Base-by-base conservation (phyloP, 352 stramenopile genomes). In the Phytophthora multivora region DNA sequence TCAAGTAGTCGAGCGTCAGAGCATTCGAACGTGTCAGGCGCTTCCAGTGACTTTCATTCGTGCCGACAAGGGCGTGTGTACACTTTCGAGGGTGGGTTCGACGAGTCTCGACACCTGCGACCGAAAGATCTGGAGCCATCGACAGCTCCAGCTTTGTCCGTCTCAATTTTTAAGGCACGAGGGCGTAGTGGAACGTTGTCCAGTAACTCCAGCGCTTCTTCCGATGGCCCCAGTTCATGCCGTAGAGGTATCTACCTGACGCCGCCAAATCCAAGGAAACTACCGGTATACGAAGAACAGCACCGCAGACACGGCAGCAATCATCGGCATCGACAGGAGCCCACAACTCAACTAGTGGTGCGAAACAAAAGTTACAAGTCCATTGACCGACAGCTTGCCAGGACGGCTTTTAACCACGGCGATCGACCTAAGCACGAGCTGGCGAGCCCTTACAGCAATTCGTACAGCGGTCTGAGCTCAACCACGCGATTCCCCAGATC, bases 201-300 rank as follows among this genome's bases (percentile, higher is more conserved):
- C 13, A 61, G 51, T 18, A 57, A 28, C n/a, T 62, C 51, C 25
- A 56, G 30, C 47, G 28, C 19, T 25, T 67, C 51, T 39, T 62
- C 45, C 19, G 51, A 52, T 15, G 59, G 53, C 15, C 63, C 59
- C 12, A 49, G 39, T 30, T 51, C 36, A 6, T 21, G 19, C 15
- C 18, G 25, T 28, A 51, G n/a, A 59, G 42, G 33, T 0, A 41
- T 67, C 31, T 59, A 51, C 43, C 35, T 51, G 25, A 56, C 33
- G 12, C 33, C 42, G 4, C 47, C 46, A 52, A 58, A 48, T 18
- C 30, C 46, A 39, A 59, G 40, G 13, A 59, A 45, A 15, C 25
- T 61, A n/a, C n/a, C n/a, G n/a, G n/a, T n/a, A 0, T 66, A 61
- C 30, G 16, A 61, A 0, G 42, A 45, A 19, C 48, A 60, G 8